These are phyloP conservation scores for Ophiostoma ulmi DNA, from an alignment of 2,329 filamentous ascomycete species.

Conservation along the genomic window DNA sequence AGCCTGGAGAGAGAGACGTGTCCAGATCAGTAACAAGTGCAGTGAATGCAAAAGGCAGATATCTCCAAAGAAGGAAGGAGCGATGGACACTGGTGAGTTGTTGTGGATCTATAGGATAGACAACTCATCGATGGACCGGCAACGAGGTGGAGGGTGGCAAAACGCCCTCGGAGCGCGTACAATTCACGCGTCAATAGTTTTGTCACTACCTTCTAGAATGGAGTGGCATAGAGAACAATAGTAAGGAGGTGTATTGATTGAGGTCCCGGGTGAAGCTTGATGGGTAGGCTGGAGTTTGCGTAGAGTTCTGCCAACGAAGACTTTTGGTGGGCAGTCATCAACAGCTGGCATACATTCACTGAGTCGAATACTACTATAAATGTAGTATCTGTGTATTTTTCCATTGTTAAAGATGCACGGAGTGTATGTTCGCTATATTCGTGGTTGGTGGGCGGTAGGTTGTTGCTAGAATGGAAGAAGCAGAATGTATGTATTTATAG, in stretches of 20 bases:
- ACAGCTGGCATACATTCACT: background rate
- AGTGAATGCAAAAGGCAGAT: background rate
- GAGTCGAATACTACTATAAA: background rate
- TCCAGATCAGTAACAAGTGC: background rate
- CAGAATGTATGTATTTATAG: background rate
- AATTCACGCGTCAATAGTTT: background rate
- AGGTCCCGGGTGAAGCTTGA: background rate
- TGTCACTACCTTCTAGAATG: background rate
- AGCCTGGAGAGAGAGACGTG: background rate
- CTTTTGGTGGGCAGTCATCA: background rate
- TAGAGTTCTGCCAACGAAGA: background rate
- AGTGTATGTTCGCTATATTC: background rate
- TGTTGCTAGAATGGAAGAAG: background rate
- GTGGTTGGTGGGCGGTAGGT: background rate
- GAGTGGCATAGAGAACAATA: background rate
- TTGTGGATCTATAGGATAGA: background rate
- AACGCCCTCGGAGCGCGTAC: background rate
- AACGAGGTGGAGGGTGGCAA: background rate
- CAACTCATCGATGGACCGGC: background rate
- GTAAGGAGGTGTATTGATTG: background rate
- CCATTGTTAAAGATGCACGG: background rate
- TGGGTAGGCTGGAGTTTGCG: background rate
- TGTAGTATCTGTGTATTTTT: background rate
- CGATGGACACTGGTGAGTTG: background rate
- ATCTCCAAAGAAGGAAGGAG: background rate